Conservation (phyloP, 1,284 basidiomycete species). For the Chondrostereum purpureum region DNA sequence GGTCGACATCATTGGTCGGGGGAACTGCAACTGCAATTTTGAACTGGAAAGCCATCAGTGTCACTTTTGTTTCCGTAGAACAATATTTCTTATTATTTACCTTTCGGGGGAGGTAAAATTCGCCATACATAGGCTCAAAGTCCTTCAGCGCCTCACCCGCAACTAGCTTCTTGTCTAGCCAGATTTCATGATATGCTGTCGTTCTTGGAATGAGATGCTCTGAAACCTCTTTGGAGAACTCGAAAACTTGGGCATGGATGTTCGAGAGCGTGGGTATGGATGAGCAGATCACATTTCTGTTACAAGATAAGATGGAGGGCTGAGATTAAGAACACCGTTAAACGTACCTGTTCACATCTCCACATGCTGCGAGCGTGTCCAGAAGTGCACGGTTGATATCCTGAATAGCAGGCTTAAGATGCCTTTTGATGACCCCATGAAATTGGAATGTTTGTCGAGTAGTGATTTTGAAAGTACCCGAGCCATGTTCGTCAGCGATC, state of each 20-base stretch:
- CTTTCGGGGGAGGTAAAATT: constrained; percentile 95
- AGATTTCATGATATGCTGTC: constrained; percentile 97
- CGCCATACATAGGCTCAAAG: constrained; percentile 93
- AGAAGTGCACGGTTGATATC: constrained; percentile 89
- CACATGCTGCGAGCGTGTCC: constrained; percentile 97
- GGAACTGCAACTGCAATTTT: constrained; percentile 97
- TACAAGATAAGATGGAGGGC: constrained; percentile 6
- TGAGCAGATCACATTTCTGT: constrained; percentile 87
- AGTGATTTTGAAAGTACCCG: constrained; percentile 94
- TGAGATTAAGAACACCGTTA: background rate
- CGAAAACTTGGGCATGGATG: constrained; percentile 80
- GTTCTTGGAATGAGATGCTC: constrained; percentile 87
- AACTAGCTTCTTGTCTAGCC: constrained; percentile 95
- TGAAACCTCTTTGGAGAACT: constrained; percentile 84
- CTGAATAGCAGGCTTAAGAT: constrained; percentile 95
- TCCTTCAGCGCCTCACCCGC: constrained; percentile 90
- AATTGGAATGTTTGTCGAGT: constrained; percentile 99
- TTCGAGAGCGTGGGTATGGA: constrained; percentile 85
- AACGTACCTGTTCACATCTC: constrained; percentile 88
- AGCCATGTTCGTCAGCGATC: constrained; percentile 93
- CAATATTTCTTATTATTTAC: constrained; percentile 26
- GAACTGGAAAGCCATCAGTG: constrained; percentile 52
- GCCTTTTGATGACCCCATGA: constrained; percentile 96
- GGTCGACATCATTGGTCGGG: constrained; percentile 94
- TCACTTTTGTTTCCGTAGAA: too few relatives aligned